Conservation (phyloP, 768 basidiomycete genomes). For the Termitomyces sp. region DNA sequence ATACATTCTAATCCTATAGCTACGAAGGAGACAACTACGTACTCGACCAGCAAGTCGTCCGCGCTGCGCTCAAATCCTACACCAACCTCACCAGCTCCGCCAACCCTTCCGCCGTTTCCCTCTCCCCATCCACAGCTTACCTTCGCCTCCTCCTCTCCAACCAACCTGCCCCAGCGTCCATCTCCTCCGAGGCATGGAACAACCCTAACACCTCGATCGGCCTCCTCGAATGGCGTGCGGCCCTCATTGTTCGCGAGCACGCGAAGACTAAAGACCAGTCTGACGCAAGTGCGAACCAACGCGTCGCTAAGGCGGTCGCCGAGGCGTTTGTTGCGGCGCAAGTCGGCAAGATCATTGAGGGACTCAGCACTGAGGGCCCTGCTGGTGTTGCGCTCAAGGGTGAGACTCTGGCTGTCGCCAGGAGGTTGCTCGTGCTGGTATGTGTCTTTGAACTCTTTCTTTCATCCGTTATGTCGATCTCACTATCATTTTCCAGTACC, state of each 20-base stretch:
- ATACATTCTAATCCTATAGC: slow-evolving; percentile 26
- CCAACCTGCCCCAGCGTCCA: slow-evolving; percentile 13
- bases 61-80: slow-evolving; percentile 66
- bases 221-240: slow-evolving; percentile 67
- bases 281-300: slow-evolving; percentile 57
- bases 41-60: slow-evolving; percentile 71
- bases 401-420: slow-evolving; percentile 21
- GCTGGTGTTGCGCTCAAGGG: slow-evolving; percentile 21
- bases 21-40: slow-evolving; percentile 83
- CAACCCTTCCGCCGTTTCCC: slow-evolving; percentile 24
- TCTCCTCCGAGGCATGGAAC: slow-evolving; percentile 30
- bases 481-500: slow-evolving; percentile 44
- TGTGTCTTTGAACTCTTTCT: slow-evolving; percentile 15
- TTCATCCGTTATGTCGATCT: neutral
- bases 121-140: slow-evolving; percentile 53
- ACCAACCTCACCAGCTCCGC: slow-evolving; percentile 30
- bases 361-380: slow-evolving; percentile 20
- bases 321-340: slow-evolving; percentile 67
- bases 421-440: slow-evolving; percentile 45
- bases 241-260: slow-evolving; percentile 49
- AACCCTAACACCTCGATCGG: slow-evolving; percentile 38
- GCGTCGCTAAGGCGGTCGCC: slow-evolving; percentile 60
- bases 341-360: slow-evolving; percentile 47
- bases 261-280: slow-evolving; percentile 34
- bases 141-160: slow-evolving; percentile 48